A percentile compares a stretch with the other conserved stretches of the same genome.
These are phyloP conservation scores for Alternaria panax DNA, from an alignment of 2,329 filamentous ascomycete genomes.

Conservation along the genomic window DNA sequence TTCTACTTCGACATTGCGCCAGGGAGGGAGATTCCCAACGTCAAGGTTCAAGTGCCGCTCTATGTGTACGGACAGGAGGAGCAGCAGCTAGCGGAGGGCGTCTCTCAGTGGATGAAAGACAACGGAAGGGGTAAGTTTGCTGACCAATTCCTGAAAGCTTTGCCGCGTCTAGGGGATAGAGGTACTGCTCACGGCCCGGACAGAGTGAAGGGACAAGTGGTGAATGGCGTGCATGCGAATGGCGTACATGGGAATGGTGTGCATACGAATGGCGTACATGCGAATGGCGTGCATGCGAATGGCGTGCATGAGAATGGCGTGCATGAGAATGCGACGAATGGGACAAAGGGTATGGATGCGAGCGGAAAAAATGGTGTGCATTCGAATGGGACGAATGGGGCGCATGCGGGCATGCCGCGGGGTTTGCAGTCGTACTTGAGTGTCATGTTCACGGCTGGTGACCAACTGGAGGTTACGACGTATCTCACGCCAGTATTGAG, in stretches of 20 bases:
- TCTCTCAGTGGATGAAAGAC: constrained; percentile 14
- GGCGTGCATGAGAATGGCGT: no score
- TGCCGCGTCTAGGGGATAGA: not conserved
- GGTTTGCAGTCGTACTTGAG: constrained; percentile 1
- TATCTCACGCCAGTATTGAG: not conserved
- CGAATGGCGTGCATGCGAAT: not conserved
- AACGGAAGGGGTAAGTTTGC: not conserved
- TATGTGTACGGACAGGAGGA: constrained; percentile 27
- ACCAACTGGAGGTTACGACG: not conserved
- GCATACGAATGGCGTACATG: no score
- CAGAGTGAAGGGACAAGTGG: not conserved
- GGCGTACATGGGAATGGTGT: not conserved
- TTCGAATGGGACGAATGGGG: not conserved
- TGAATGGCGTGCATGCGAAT: not conserved
- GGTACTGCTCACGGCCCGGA: not conserved
- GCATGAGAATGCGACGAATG: not conserved
- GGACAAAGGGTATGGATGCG: not conserved
- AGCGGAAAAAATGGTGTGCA: not conserved
- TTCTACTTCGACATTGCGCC: constrained; percentile 35
- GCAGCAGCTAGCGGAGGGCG: not conserved
- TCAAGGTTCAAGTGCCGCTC: constrained; percentile 31
- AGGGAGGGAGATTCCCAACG: constrained; percentile 17
- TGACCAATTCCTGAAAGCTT: not conserved
- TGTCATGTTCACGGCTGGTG: not conserved
- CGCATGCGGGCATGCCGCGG: not conserved